Base-by-base conservation (phyloP, 305 asterid species). In the Lippia alba region DNA sequence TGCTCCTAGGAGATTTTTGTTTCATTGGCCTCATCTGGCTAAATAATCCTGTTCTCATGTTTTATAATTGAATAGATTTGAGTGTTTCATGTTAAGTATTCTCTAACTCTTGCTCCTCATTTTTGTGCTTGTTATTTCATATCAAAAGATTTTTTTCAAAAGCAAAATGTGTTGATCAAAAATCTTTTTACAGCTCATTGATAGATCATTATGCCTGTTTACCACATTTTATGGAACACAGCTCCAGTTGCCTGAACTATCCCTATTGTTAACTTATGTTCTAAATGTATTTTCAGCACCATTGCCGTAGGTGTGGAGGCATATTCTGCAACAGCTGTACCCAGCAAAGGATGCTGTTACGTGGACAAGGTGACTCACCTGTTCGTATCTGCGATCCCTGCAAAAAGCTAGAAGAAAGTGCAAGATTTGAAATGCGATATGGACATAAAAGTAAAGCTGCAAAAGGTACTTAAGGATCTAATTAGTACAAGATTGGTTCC, bases 231-330 rank as follows among this genome's bases (percentile, higher is more conserved):
- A 24, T 24, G 30, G 30, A 24, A 34, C 11, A 46, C 49, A 15
- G 6, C 63, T 64, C 39, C n/a, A 18, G 30, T 40, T 30, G 20
- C 67, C 2, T 30, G 4, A 50, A 66, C n/a, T 61, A 41, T 11
- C 19, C 46, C 39, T 48, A n/a, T 57, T 64, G 30, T 61, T 75
- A 70, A 74, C 32, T 72, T 58, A 72, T 78, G 51, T 49, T 73
- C 55, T 44, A 16, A 49, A 44, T 76, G 86, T 70, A 70, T 56
- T 81, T 82, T 67, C 96, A 95, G 99, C 99, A 92, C 81, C 99
- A 95, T 71, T 92, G 99, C 81, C 96, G 97, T 49, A 86, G 99
- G 81, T 95, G 99, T 82, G 99, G 97, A 74, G 98, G 98, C 51
- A 66, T 95, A 71, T 95, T 95, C 74, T 92, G 98, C 65, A 84